Evolutionary conservation across 192 early-diverging fungal species (phyloP).

Genomic region (Coemansia sp.): DNA sequence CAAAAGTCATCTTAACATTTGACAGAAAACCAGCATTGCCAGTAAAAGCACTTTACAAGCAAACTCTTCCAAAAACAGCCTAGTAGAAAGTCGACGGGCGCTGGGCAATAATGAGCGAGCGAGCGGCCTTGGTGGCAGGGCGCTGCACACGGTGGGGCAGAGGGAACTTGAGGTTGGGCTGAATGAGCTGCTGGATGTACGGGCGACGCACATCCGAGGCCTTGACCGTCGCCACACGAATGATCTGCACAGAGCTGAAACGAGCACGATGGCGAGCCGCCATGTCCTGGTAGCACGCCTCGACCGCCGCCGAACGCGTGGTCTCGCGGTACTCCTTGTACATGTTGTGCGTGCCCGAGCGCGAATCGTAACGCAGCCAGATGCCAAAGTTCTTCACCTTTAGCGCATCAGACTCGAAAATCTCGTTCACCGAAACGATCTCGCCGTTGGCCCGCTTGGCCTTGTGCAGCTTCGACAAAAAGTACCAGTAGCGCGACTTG

Average conservation of each 20-base stretch:
- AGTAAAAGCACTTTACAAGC: no score
- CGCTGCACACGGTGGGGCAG: constrained; percentile 93
- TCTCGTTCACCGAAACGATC: constrained; percentile 96
- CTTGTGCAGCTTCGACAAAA: constrained; percentile 97
- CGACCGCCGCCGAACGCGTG: constrained; percentile 72
- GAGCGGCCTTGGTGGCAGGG: constrained; percentile 79
- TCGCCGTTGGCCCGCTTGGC: constrained; percentile 99
- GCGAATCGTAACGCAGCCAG: constrained; percentile 99
- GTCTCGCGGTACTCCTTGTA: constrained; percentile 99
- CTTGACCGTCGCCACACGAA: constrained; percentile 93
- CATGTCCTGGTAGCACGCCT: constrained; percentile 93
- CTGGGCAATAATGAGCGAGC: constrained; percentile 82
- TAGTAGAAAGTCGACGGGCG: constrained; percentile 89
- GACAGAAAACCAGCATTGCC: no score
- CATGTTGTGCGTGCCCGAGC: constrained; percentile 99
- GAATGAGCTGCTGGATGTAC: constrained; percentile 95
- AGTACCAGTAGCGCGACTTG: constrained; percentile 99
- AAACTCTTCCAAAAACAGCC: constrained; percentile 3
- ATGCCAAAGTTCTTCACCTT: constrained; percentile 98
- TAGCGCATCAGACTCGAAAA: constrained; percentile 91
- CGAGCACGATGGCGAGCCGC: constrained; percentile 98
- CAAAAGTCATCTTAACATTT: no score
- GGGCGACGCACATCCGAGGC: constrained; percentile 89
- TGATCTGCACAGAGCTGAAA: constrained; percentile 97
- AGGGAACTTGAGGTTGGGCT: constrained; percentile 92